Evolutionary conservation across 345 rosid species (phyloP), one percentile per base, ranked within the genome.

Genomic region (Turnera subulata): DNA sequence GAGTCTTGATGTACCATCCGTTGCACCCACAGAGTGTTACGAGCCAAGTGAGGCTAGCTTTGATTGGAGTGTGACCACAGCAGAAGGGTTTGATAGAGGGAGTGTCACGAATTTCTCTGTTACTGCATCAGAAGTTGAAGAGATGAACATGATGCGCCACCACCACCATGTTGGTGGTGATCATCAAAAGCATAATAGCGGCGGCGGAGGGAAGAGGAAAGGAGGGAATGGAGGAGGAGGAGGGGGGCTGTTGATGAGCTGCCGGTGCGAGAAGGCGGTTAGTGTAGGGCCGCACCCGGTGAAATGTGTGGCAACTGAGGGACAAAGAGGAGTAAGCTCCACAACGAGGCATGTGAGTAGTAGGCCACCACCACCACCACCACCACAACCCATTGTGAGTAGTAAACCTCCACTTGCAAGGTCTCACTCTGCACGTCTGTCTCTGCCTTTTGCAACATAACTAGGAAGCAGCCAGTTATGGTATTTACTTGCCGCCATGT

Each of bases 31-130:
- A 1, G 96, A 89, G 50, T 77, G 79, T 19, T 93, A 93, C 42
- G 96, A 79, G 63, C 96, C 97, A 0, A 89, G 97, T 56, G 99
- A 93, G 61, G 91, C 83, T 0, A 93, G 97, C 78, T 77, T 89
- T 2, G 84, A 84, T 16, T 89, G 99, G 97, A 93, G 96, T 53
- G 96, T 93, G 35, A 80, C 85, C 0, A 86, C 97, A 0, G 97
- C 99, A 0, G 95, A 92, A 16, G 83, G 82, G 19, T 77, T 73
- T 44, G 73, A 76, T 50, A 53, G 68, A 64, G 77, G 33, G 25
- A 71, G 83, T 32, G 63, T 57, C 18, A 43, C 84, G 15, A 82
- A 73, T 48, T 83, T 73, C 51, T 80, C 96, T 0, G 76, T 80
- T 12, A 64, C 79, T 0, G 80, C 78, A 6, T 73, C 88, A 4